Percentiles rank a stretch among this genome's conserved stretches.
Evolutionary conservation across 805 yeast species (phyloP).

Genomic region (Candida tammaniensis): DNA sequence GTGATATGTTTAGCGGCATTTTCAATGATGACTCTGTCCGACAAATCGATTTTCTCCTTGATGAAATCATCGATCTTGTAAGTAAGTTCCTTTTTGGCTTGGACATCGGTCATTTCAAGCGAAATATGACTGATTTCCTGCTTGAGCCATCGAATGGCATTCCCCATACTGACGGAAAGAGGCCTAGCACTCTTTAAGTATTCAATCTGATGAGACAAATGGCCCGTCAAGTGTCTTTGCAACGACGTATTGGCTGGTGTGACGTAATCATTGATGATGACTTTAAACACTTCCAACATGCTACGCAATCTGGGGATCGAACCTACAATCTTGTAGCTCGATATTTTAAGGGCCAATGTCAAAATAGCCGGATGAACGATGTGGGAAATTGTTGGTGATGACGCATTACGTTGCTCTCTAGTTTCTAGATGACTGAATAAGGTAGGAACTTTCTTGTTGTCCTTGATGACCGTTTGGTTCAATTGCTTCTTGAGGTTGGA

Average conservation of each 20-base stretch:
- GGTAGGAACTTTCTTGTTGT: constrained; percentile 50
- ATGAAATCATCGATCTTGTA: constrained; percentile 77
- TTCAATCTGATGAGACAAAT: constrained; percentile 89
- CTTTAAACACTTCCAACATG: constrained; percentile 81
- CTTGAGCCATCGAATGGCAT: constrained; percentile 94
- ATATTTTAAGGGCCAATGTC: constrained; percentile 72
- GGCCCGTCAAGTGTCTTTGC: constrained; percentile 83
- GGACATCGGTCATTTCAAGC: constrained; percentile 63
- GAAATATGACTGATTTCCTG: constrained; percentile 85
- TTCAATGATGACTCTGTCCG: constrained; percentile 79
- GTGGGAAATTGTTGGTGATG: constrained; percentile 54
- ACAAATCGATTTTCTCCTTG: constrained; percentile 77
- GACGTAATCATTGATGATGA: constrained; percentile 71
- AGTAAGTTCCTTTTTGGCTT: constrained; percentile 63
- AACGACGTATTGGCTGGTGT: constrained; percentile 86
- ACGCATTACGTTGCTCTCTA: constrained; percentile 67
- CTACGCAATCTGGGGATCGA: constrained; percentile 81
- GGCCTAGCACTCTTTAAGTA: constrained; percentile 89
- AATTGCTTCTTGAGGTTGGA: constrained; percentile 44
- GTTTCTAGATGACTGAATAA: constrained; percentile 79
- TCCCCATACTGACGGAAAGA: constrained; percentile 91
- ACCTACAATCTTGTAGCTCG: constrained; percentile 85
- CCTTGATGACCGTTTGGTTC: constrained; percentile 15
- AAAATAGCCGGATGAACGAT: constrained; percentile 86
- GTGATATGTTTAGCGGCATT: constrained; percentile 74